Evolutionary conservation across 83 land plant species (phyloP), one percentile per base, ranked within the genome.

Genomic region (Picea engelmannii): DNA sequence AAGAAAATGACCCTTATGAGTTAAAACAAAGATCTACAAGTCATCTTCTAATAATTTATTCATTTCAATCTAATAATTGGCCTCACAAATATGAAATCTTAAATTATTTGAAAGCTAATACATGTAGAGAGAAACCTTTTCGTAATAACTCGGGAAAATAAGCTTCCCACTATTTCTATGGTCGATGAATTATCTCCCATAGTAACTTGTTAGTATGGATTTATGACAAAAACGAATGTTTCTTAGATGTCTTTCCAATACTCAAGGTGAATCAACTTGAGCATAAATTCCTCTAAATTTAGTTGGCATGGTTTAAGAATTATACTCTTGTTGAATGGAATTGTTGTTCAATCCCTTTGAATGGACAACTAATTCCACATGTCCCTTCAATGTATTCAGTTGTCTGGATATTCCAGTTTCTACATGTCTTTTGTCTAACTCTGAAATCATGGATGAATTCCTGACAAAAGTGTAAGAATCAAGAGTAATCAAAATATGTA

Each of bases 351-450:
- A 64, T 8, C 80, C 80, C 71, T 90, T 87, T 64, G 87, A 83
- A 80, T 86, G 88, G 24, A 83, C 86, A 0, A 90, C 87, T 20
- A 87, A 87, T 35, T 87, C 89, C 25, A 90, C 83, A 70, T 90
- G 92, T 66, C 90, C 89, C 71, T 85, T 83, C 62, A 90, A 59
- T 13, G 86, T 87, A 49, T 85, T 86, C 20, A 83, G 15, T 81
- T 87, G 87, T 40, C 87, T 80, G 18, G 84, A 91, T 91, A 91
- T 91, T 69, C 92, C 90, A 68, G 88, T 89, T 74, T 92, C 94
- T n/a, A 88, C 92, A 67, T 92, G 89, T 44, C 89, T 76, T 42
- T 78, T 85, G 71, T 93, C 95, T 76, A 89, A 91, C 71, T 93
- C 93, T 40, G 93, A 93, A 35, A 91, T 83, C 81, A 86, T 52